A percentile compares a stretch with the other conserved stretches of the same genome.
Conservation (phyloP, 2,329 filamentous ascomycete genomes). For the Aotearoamyces nothofagi region DNA sequence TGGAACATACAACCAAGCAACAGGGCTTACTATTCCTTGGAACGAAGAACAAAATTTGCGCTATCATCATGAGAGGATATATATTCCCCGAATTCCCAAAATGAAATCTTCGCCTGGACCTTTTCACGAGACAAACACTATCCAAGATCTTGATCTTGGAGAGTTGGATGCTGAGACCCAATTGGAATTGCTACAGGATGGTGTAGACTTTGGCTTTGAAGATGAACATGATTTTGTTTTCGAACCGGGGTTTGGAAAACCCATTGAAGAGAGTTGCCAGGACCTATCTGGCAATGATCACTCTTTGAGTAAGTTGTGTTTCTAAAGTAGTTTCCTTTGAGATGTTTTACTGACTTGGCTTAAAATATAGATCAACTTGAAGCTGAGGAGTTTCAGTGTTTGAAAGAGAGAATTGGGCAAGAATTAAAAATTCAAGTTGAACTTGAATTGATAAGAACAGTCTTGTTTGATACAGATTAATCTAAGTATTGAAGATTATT, state of each 20-base stretch:
- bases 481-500: no score
- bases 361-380: not conserved
- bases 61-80: conserved; percentile 3
- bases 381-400: not conserved
- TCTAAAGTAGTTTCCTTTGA: not conserved
- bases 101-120: conserved; percentile 1
- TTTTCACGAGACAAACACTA: conserved; percentile 3
- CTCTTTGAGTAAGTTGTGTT: conserved; percentile 1
- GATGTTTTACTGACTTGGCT: not conserved
- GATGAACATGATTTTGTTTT: conserved; percentile 3
- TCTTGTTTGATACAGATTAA: no score
- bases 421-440: not conserved
- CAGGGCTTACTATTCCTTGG: conserved; percentile 28
- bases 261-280: not conserved
- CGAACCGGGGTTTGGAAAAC: conserved; percentile 1
- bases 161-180: conserved; percentile 3
- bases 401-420: not conserved
- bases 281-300: not conserved
- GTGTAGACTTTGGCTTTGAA: conserved; percentile 7
- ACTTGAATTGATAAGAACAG: not conserved
- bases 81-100: not conserved
- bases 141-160: conserved; percentile 4
- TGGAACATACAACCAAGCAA: conserved; percentile 23
- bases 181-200: conserved; percentile 6
- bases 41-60: conserved; percentile 27